Percentiles rank a stretch among this genome's conserved stretches.
These are phyloP conservation scores for Candida nonsorbophila DNA, from an alignment of 805 yeast species.

Conservation along the genomic window DNA sequence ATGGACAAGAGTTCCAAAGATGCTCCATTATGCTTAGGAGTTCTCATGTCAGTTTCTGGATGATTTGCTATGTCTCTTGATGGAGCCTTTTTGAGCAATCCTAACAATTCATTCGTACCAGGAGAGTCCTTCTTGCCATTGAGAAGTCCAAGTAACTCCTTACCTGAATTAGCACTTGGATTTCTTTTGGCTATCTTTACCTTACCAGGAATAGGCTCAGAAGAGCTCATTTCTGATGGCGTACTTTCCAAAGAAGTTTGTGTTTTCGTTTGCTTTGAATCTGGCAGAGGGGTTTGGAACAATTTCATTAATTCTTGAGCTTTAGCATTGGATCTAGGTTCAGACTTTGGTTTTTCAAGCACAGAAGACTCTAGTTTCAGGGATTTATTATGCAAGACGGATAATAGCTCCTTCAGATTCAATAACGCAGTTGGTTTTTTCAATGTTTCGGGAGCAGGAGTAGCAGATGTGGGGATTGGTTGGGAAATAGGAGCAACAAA, in stretches of 20 bases:
- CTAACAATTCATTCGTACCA: conserved; percentile 13
- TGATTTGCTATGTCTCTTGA: background rate
- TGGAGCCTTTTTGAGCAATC: conserved; percentile 7
- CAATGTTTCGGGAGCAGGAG: conserved; percentile 34
- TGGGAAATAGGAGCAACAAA: conserved; percentile 3
- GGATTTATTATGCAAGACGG: conserved; percentile 29
- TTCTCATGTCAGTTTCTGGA: conserved; percentile 1
- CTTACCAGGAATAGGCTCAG: conserved; percentile 4
- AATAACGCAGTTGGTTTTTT: conserved; percentile 29
- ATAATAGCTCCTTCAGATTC: conserved; percentile 38
- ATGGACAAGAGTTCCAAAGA: no score
- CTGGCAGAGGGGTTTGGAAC: conserved; percentile 12
- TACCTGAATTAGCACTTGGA: conserved; percentile 3
- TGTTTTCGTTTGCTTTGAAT: conserved; percentile 13
- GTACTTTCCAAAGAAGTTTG: conserved; percentile 22
- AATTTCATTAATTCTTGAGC: conserved; percentile 26
- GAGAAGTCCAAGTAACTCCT: conserved; percentile 11
- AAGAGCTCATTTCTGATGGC: conserved; percentile 1
- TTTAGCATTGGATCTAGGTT: conserved; percentile 21
- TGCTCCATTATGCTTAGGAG: no score
- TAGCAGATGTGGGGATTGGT: conserved; percentile 4
- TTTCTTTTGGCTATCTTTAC: conserved; percentile 1
- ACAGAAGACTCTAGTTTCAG: conserved; percentile 4
- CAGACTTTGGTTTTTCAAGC: conserved; percentile 5
- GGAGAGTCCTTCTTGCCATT: conserved; percentile 1